Percentiles rank a stretch among this genome's conserved stretches.
Evolutionary conservation across 2,329 filamentous ascomycete genomes (phyloP).

Genomic region (Tolypocladium paradoxum): DNA sequence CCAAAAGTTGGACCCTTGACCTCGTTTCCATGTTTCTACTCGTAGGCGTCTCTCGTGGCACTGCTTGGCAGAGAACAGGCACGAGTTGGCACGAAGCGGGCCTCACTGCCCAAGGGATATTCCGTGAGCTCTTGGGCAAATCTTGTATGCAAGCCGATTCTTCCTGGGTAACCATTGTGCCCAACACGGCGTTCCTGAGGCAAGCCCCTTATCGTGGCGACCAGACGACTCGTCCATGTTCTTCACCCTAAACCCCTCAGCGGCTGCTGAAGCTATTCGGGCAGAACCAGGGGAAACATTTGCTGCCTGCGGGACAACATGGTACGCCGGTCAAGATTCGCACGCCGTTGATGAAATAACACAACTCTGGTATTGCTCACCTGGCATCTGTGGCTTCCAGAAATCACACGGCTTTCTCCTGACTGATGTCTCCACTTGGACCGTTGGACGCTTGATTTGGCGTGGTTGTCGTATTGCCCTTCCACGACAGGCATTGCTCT

Average conservation of each 20-base stretch:
- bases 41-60: neutral
- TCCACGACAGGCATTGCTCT: neutral
- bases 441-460: neutral
- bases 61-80: neutral
- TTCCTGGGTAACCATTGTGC: neutral
- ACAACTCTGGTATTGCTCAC: neutral
- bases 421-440: neutral
- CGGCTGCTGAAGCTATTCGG: neutral
- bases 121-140: too few relatives aligned
- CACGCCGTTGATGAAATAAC: neutral
- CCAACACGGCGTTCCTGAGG: neutral
- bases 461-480: too few relatives aligned
- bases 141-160: neutral
- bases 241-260: neutral
- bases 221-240: neutral
- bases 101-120: too few relatives aligned
- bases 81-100: neutral
- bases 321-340: too few relatives aligned
- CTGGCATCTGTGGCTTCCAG: neutral
- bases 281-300: neutral
- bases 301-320: neutral
- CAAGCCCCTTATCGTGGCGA: neutral
- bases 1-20: neutral
- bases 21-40: neutral
- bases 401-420: neutral